Conservation (phyloP, 805 yeast genomes). For the Clavispora asparagi region DNA sequence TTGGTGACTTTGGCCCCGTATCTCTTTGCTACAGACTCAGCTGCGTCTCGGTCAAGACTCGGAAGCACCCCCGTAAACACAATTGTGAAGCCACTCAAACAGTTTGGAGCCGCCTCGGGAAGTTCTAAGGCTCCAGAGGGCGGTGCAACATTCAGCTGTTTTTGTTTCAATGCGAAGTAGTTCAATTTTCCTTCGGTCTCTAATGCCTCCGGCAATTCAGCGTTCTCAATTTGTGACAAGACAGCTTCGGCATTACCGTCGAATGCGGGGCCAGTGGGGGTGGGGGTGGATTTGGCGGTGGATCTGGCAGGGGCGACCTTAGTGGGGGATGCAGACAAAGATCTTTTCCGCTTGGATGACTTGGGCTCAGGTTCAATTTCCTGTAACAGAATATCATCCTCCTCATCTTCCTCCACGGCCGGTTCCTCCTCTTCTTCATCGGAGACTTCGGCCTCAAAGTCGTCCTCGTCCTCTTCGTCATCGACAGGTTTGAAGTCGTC, state of each 20-base stretch:
- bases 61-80: conserved; percentile 93
- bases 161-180: conserved; percentile 43
- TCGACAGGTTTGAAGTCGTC: conserved; percentile 19
- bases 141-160: conserved; percentile 19
- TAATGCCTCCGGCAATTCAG: conserved; percentile 55
- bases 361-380: conserved; percentile 12
- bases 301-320: neutral
- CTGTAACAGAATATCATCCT: conserved; percentile 7
- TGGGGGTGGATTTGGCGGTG: neutral
- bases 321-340: conserved; percentile 4
- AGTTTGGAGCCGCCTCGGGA: conserved; percentile 81
- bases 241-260: conserved; percentile 44
- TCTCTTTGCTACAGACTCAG: conserved; percentile 70
- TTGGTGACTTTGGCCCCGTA: conserved; percentile 92
- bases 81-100: conserved; percentile 81
- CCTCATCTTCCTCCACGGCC: conserved; percentile 3
- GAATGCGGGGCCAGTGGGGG: conserved; percentile 20
- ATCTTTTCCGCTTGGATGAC: conserved; percentile 4
- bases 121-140: conserved; percentile 41
- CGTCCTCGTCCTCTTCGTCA: conserved; percentile 14
- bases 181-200: conserved; percentile 52
- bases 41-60: conserved; percentile 65
- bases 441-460: conserved; percentile 4
- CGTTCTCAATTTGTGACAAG: conserved; percentile 66
- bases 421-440: conserved; percentile 11